These are phyloP conservation scores for Halenospora varia DNA, from an alignment of 495 filamentous ascomycete genomes.

Conservation along the genomic window DNA sequence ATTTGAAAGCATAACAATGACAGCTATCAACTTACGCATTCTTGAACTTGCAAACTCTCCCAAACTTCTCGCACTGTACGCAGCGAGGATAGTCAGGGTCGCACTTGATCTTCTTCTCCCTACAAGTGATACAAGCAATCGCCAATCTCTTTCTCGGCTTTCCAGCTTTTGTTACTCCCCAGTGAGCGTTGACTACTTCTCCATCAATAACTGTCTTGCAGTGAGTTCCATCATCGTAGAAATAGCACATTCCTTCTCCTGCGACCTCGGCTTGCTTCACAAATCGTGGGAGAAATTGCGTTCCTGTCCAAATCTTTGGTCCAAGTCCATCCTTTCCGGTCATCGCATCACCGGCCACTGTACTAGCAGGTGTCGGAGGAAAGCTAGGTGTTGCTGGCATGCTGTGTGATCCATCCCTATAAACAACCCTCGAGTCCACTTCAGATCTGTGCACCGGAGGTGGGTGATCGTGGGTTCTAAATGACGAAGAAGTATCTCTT, in stretches of 20 bases:
- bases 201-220: slow-evolving; percentile 84
- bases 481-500: slow-evolving; percentile 25
- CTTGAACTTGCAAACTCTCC: slow-evolving; percentile 77
- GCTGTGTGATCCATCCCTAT: slow-evolving; percentile 11
- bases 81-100: slow-evolving; percentile 83
- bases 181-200: slow-evolving; percentile 81
- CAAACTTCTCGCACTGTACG: slow-evolving; percentile 86
- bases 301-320: slow-evolving; percentile 58
- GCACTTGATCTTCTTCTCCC: slow-evolving; percentile 97
- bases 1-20: neutral
- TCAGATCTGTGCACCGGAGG: slow-evolving; percentile 13
- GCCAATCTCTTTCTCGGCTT: slow-evolving; percentile 86
- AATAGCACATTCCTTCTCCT: slow-evolving; percentile 78
- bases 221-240: slow-evolving; percentile 82
- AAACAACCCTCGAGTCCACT: slow-evolving; percentile 11
- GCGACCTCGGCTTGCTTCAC: slow-evolving; percentile 57
- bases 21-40: slow-evolving; percentile 64
- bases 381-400: slow-evolving; percentile 23
- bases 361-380: slow-evolving; percentile 38
- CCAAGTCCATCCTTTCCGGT: slow-evolving; percentile 50
- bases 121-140: slow-evolving; percentile 84
- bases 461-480: slow-evolving; percentile 17
- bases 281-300: slow-evolving; percentile 56
- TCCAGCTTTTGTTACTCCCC: slow-evolving; percentile 90
- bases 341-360: slow-evolving; percentile 35